Evolutionary conservation across 2,329 filamentous ascomycete genomes (phyloP).

Genomic region (Botryosphaeria dothidea): DNA sequence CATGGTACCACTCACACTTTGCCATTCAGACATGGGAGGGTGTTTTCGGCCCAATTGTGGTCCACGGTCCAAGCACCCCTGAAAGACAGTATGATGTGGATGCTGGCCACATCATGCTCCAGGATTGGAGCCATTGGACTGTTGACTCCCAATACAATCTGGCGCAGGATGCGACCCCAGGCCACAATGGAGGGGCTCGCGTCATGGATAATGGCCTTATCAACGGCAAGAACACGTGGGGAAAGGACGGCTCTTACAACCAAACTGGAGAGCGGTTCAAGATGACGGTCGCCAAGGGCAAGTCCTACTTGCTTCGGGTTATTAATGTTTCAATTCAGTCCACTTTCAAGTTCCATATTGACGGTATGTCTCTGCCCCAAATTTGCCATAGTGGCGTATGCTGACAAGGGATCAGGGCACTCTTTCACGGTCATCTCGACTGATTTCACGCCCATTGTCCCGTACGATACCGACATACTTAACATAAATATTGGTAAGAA

Average conservation of each 20-base stretch:
- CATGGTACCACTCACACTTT: slow-evolving; percentile 33
- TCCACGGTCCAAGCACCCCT: slow-evolving; percentile 38
- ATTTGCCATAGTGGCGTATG: not conserved
- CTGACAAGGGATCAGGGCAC: slow-evolving; percentile 34
- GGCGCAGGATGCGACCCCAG: slow-evolving; percentile 29
- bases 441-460: slow-evolving; percentile 47
- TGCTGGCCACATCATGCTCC: slow-evolving; percentile 40
- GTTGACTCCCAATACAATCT: slow-evolving; percentile 28
- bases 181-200: slow-evolving; percentile 34
- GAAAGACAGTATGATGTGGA: slow-evolving; percentile 40
- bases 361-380: slow-evolving; percentile 24
- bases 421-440: slow-evolving; percentile 45
- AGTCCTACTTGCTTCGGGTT: slow-evolving; percentile 59
- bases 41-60: slow-evolving; percentile 39
- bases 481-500: slow-evolving; percentile 35
- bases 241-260: slow-evolving; percentile 38
- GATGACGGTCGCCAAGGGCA: slow-evolving; percentile 46
- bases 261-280: slow-evolving; percentile 32
- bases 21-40: slow-evolving; percentile 38
- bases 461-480: slow-evolving; percentile 39
- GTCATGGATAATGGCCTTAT: slow-evolving; percentile 49
- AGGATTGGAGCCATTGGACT: slow-evolving; percentile 39
- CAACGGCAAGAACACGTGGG: slow-evolving; percentile 58
- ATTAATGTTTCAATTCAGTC: slow-evolving; percentile 53
- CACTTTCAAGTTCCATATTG: slow-evolving; percentile 46